Percentiles rank a stretch among this genome's conserved stretches.
These are phyloP conservation scores for Zymoseptoria ardabiliae DNA, from an alignment of 2,329 filamentous ascomycete species.

Conservation along the genomic window DNA sequence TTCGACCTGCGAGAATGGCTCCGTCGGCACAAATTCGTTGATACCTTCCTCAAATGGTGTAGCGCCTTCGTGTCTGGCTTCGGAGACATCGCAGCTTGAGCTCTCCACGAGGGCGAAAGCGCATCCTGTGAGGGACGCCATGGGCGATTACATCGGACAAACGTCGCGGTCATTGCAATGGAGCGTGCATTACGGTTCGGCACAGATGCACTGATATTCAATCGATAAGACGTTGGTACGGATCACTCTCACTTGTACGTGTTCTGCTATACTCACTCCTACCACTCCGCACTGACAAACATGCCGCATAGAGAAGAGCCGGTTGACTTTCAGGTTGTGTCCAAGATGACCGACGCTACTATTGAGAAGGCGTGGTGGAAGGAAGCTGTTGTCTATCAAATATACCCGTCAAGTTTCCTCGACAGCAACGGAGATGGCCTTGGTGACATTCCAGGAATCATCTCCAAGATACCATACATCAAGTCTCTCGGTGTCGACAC, in stretches of 20 bases:
- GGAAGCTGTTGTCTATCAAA: slow-evolving; percentile 37
- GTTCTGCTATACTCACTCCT: background rate
- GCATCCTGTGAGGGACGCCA: too few species aligned
- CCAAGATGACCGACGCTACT: background rate
- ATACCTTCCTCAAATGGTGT: too few species aligned
- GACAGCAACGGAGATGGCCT: slow-evolving; percentile 49
- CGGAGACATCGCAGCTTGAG: too few species aligned
- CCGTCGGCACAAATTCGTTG: too few species aligned
- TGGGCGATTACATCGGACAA: too few species aligned
- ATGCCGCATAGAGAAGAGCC: background rate
- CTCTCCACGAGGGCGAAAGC: too few species aligned
- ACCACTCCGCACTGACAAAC: background rate
- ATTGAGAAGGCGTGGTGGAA: slow-evolving; percentile 30
- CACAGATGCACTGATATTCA: background rate
- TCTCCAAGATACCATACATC: slow-evolving; percentile 54
- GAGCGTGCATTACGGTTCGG: background rate
- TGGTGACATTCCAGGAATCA: slow-evolving; percentile 58
- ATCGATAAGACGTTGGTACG: background rate
- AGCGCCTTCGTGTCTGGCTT: too few species aligned
- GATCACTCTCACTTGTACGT: background rate
- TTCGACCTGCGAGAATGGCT: too few species aligned
- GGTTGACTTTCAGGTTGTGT: background rate
- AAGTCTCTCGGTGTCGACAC: slow-evolving; percentile 51
- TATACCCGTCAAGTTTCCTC: slow-evolving; percentile 53
- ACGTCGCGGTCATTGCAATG: background rate